Evolutionary conservation across 192 early-diverging fungal species (phyloP), one percentile per base, ranked within the genome.

Genomic region (Gryganskiella cystojenkinii): DNA sequence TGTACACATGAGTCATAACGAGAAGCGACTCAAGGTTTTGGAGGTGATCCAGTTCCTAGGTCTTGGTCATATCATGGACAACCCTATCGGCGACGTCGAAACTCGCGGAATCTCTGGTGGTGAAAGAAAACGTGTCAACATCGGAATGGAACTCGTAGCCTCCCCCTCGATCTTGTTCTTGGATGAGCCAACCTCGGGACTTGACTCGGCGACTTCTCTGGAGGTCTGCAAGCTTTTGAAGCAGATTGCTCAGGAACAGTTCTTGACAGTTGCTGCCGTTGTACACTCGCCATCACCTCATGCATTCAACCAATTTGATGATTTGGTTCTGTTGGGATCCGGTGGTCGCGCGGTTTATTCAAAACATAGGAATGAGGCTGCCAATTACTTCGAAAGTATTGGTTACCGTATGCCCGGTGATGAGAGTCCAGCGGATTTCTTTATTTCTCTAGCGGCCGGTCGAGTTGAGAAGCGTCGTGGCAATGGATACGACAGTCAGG

Each of bases 41-140:
- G 82, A 89, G 33, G 85, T 83, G 30, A 84, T 90, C 43, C 64
- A 81, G 43, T 87, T 89, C 61, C 65, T 90, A 4, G 89, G 86
- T 22, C 68, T 80, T 8, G 68, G 72, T 17, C 83, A 90, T 52
- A 85, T 90, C 20, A 82, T 84, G 70, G 80, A 75, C 31, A 68
- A 66, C 34, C 51, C 46, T 10, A 84, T 92, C 44, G 91, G 91
- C 10, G 81, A 90, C 61, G 88, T 89, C 63, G 87, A 83, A n/a
- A 72, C 71, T 10, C 83, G 91, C 27, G 91, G 91, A 30, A 82
- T 92, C 13, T 90, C 87, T 43, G 91, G 91, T 55, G 90, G 90
- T 31, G 89, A 92, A 51, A 82, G 91, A 20, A 92, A 92, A 68
- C 84, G 91, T 42, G 91, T 92, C 43, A 92, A 92, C 67, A 92